A percentile compares a stretch with the other conserved stretches of the same genome.
Evolutionary conservation across 2,329 filamentous ascomycete genomes (phyloP).

Genomic region (Clonostachys rosea): DNA sequence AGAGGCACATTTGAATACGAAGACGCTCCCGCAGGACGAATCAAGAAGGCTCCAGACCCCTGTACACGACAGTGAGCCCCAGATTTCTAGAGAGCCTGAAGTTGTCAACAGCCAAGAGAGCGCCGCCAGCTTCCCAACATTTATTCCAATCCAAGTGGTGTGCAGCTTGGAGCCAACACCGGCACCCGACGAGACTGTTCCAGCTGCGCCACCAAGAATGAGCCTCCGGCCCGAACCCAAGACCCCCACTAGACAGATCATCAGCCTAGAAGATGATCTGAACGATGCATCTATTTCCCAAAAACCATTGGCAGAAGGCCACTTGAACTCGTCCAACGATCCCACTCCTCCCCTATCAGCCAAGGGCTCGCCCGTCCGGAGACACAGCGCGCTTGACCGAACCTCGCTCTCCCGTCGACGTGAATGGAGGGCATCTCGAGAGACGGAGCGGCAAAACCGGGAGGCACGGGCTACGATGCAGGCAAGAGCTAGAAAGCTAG

Average conservation of each 20-base stretch:
- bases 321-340: constrained; percentile 4
- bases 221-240: background rate
- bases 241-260: background rate
- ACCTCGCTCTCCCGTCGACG: constrained; percentile 22
- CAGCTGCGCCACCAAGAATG: background rate
- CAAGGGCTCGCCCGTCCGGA: constrained; percentile 16
- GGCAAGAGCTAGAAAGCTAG: constrained; percentile 10
- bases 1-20: constrained; percentile 20
- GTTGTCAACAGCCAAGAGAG: background rate
- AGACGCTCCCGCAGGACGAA: constrained; percentile 9
- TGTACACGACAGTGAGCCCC: background rate
- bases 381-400: constrained; percentile 13
- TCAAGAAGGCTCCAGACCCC: too few relatives aligned
- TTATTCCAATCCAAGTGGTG: constrained; percentile 33
- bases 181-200: constrained; percentile 1
- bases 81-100: background rate
- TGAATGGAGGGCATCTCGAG: constrained; percentile 22
- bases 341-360: constrained; percentile 23
- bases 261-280: background rate
- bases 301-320: background rate
- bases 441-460: constrained; percentile 12
- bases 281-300: background rate
- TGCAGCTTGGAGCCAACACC: constrained; percentile 25
- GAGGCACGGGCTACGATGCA: constrained; percentile 12
- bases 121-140: constrained; percentile 6